Evolutionary conservation across 441 rosid species (phyloP).

Genomic region (Sinapis alba): DNA sequence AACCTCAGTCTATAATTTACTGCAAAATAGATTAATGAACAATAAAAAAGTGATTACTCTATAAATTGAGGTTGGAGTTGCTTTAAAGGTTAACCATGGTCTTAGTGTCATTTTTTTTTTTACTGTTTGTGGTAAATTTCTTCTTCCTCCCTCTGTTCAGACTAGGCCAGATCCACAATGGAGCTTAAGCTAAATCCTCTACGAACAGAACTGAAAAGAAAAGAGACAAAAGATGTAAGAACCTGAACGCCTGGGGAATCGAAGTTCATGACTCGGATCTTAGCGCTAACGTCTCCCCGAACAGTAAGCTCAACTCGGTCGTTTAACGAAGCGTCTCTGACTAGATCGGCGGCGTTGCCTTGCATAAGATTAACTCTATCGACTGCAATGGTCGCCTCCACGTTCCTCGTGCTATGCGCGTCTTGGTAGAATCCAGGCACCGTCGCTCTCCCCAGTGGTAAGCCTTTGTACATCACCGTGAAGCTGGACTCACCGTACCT

Average conservation of each 20-base stretch:
- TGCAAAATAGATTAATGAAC: too few relatives aligned
- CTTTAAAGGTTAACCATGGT: too few relatives aligned
- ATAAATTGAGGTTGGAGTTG: too few relatives aligned
- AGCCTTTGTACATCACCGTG: slow-evolving; percentile 89
- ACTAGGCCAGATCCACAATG: neutral
- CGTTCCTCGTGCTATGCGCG: slow-evolving; percentile 74
- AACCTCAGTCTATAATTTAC: too few relatives aligned
- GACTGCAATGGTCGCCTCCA: slow-evolving; percentile 77
- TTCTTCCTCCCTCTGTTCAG: neutral
- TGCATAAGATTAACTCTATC: slow-evolving; percentile 87
- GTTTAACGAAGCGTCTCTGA: slow-evolving; percentile 80
- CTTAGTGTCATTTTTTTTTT: too few relatives aligned
- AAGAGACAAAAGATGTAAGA: slow-evolving; percentile 1
- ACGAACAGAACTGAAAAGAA: neutral
- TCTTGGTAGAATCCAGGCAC: slow-evolving; percentile 92
- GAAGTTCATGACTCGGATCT: slow-evolving; percentile 84
- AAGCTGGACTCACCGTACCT: slow-evolving; percentile 90
- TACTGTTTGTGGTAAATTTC: slow-evolving; percentile 11
- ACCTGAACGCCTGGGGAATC: slow-evolving; percentile 98
- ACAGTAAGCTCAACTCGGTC: slow-evolving; percentile 86
- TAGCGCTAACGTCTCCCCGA: slow-evolving; percentile 82
- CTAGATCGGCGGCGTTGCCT: slow-evolving; percentile 74
- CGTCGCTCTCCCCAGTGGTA: slow-evolving; percentile 83
- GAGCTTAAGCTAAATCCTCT: neutral
- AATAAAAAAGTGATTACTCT: too few relatives aligned